These are phyloP conservation scores for Suillus spraguei DNA, from an alignment of 768 basidiomycete species.

Conservation along the genomic window DNA sequence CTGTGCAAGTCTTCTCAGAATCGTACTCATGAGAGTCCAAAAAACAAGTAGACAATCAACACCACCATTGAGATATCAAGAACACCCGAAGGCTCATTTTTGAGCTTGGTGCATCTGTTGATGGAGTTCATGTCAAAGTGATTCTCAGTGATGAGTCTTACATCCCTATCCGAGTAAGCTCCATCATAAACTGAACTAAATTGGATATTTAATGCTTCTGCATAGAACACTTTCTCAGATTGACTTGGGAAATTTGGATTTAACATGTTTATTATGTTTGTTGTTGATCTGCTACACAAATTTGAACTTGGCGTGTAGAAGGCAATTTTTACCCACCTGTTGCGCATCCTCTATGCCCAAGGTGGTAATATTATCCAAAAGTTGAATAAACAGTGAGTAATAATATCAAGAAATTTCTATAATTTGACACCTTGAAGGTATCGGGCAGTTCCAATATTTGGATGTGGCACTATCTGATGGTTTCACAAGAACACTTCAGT, in stretches of 20 bases:
- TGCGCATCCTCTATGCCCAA: constrained; percentile 18
- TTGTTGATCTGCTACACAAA: constrained; percentile 16
- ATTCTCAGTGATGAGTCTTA: constrained; percentile 6
- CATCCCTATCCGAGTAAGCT: constrained; percentile 2
- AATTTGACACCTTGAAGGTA: constrained; percentile 12
- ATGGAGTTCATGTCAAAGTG: constrained; percentile 7
- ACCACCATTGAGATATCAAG: no score
- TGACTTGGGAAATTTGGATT: no score
- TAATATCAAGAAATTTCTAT: not conserved
- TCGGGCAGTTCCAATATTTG: constrained; percentile 15
- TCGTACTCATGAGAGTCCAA: no score
- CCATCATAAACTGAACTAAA: no score
- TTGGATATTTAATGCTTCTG: no score
- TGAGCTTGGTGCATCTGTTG: not conserved
- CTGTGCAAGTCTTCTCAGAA: no score
- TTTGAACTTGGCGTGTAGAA: constrained; percentile 23
- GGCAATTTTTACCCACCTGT: constrained; percentile 15
- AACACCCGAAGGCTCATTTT: constrained; percentile 14
- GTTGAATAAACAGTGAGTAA: constrained; percentile 16
- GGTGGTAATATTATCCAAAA: constrained; percentile 8
- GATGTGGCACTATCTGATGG: constrained; percentile 9
- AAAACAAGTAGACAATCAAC: no score
- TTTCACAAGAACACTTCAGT: constrained; percentile 16
- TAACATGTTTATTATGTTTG: not conserved
- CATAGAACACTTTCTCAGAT: no score